These are phyloP conservation scores for Pezicula carpinea DNA, from an alignment of 2,329 filamentous ascomycete species.

Conservation along the genomic window DNA sequence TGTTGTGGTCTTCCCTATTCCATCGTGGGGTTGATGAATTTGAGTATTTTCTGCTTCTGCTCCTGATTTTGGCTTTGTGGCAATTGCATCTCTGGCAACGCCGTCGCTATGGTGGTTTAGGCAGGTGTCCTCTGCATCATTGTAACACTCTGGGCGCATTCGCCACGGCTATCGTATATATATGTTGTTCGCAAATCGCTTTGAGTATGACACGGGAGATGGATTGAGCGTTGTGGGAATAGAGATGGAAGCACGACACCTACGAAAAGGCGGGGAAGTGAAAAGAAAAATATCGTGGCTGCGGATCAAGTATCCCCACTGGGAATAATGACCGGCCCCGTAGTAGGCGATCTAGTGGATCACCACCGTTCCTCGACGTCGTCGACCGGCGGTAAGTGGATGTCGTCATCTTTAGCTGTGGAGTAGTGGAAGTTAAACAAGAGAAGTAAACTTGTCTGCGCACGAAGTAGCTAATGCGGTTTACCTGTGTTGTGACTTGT, in stretches of 20 bases:
- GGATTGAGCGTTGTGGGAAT: background rate
- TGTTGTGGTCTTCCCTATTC: too few species aligned
- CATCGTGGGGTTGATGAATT: too few species aligned
- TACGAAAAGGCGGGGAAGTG: slow-evolving; percentile 1
- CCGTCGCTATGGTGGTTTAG: slow-evolving; percentile 29
- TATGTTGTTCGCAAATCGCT: background rate
- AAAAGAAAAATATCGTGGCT: background rate
- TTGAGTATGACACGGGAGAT: background rate
- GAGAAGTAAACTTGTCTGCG: too few species aligned
- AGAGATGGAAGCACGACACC: background rate
- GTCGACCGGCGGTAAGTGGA: background rate
- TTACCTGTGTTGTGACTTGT: too few species aligned
- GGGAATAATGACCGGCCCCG: background rate
- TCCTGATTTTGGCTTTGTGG: slow-evolving; percentile 9
- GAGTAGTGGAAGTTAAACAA: background rate
- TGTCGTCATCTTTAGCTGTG: background rate
- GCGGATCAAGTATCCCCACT: background rate
- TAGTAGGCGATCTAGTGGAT: background rate
- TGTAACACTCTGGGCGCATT: slow-evolving; percentile 27
- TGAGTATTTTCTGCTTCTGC: slow-evolving; percentile 11
- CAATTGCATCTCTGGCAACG: background rate
- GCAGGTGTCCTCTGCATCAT: slow-evolving; percentile 37
- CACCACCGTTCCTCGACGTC: background rate
- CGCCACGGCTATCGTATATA: slow-evolving; percentile 9
- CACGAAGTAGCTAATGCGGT: too few species aligned